phyloP scores from a whole-genome alignment of 2,329 filamentous ascomycete genomes.

The Sclerotinia nivalis region DNA sequence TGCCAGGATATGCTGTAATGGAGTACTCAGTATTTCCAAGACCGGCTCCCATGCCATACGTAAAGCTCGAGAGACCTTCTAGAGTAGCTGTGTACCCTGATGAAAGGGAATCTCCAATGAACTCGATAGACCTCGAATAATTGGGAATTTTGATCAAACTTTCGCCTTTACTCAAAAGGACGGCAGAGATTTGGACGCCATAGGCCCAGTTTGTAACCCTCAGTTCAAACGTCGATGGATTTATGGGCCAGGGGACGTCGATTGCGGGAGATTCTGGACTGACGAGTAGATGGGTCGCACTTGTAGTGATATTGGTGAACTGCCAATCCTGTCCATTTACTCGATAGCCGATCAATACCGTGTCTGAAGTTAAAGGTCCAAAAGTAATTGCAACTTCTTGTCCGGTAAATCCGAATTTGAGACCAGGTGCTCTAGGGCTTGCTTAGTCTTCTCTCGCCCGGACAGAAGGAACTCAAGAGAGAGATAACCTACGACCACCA shows the following conservation, averaged over 20 bases:
- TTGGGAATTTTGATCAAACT: constrained; percentile 48
- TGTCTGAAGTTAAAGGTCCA: constrained; percentile 37
- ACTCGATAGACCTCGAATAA: constrained; percentile 45
- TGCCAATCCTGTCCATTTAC: constrained; percentile 59
- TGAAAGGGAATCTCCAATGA: constrained; percentile 52
- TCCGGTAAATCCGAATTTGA: constrained; percentile 36
- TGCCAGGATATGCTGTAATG: constrained; percentile 59
- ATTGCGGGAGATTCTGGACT: constrained; percentile 48
- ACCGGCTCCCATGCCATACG: constrained; percentile 56
- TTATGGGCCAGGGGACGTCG: constrained; percentile 47
- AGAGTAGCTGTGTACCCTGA: constrained; percentile 59
- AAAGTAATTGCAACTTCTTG: constrained; percentile 34
- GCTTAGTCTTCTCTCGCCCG: constrained; percentile 22
- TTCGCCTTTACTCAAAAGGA: constrained; percentile 50
- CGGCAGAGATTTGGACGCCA: constrained; percentile 56
- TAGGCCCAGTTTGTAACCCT: constrained; percentile 63
- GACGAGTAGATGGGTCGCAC: constrained; percentile 57
- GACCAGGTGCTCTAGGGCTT: constrained; percentile 42
- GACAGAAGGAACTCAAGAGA: background rate
- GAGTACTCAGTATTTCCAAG: constrained; percentile 60
- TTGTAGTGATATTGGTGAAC: constrained; percentile 60
- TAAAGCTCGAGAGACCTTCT: constrained; percentile 57
- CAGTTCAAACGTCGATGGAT: constrained; percentile 55
- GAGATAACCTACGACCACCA: constrained; percentile 56
- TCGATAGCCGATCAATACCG: constrained; percentile 57